Evolutionary conservation across 495 filamentous ascomycete genomes (phyloP).

Genomic region (Tuber indicum): DNA sequence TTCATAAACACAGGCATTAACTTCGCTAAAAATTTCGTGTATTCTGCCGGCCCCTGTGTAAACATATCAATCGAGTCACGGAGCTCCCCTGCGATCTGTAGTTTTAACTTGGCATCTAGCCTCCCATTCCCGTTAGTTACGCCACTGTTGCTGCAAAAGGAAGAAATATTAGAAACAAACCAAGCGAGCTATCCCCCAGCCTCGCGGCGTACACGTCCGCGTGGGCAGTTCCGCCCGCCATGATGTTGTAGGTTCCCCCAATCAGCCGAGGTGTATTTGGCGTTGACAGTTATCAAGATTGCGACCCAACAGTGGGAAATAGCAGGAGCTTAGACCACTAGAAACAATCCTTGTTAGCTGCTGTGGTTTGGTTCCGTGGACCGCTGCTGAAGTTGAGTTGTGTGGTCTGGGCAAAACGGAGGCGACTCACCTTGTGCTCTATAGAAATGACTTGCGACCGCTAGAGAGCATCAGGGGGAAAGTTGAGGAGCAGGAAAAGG

Average conservation of each 20-base stretch:
- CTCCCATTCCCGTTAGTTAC: conserved; percentile 17
- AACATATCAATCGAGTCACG: conserved; percentile 63
- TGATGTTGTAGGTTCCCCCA: conserved; percentile 10
- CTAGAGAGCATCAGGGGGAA: neutral
- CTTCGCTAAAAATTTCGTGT: conserved; percentile 71
- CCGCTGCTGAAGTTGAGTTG: neutral
- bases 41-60: conserved; percentile 47
- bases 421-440: neutral
- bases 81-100: conserved; percentile 60
- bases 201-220: conserved; percentile 55
- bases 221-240: conserved; percentile 39
- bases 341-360: neutral
- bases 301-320: neutral
- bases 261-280: neutral
- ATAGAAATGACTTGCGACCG: neutral
- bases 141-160: neutral
- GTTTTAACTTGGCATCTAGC: conserved; percentile 57
- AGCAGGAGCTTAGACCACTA: neutral
- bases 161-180: conserved; percentile 43
- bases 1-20: conserved; percentile 84
- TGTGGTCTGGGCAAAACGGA: neutral
- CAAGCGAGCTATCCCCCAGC: conserved; percentile 55
- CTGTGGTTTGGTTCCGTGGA: neutral
- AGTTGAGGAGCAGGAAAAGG: neutral
- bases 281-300: neutral